Percentiles rank a stretch among this genome's conserved stretches.
Evolutionary conservation across 2,329 filamentous ascomycete species (phyloP).

Genomic region (Septoria petroselini): DNA sequence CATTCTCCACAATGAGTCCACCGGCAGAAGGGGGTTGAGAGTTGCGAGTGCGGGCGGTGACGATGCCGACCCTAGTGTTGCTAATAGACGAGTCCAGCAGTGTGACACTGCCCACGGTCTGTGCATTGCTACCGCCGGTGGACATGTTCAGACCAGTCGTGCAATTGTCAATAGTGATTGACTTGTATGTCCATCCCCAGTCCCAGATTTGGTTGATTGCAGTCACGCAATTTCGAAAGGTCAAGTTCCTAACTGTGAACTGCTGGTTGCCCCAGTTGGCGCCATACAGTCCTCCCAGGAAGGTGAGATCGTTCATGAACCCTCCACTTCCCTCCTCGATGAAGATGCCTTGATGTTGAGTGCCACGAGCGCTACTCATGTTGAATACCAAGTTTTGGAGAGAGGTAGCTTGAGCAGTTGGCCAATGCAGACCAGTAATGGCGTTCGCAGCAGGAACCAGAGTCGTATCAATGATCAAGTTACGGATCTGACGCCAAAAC

Average conservation of each 20-base stretch:
- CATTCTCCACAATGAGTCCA: slow-evolving; percentile 56
- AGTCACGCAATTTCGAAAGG: slow-evolving; percentile 51
- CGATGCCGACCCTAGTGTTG: slow-evolving; percentile 51
- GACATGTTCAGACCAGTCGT: slow-evolving; percentile 52
- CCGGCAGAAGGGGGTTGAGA: slow-evolving; percentile 47
- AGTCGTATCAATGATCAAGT: slow-evolving; percentile 62
- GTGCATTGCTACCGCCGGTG: slow-evolving; percentile 41
- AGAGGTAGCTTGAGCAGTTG: slow-evolving; percentile 46
- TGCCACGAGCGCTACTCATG: slow-evolving; percentile 46
- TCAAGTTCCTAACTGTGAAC: slow-evolving; percentile 55
- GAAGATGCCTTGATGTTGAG: slow-evolving; percentile 48
- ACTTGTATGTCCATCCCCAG: slow-evolving; percentile 54
- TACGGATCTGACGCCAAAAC: slow-evolving; percentile 64
- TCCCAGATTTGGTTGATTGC: slow-evolving; percentile 59
- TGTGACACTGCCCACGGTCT: slow-evolving; percentile 54
- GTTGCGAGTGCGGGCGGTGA: slow-evolving; percentile 46
- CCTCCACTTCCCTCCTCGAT: slow-evolving; percentile 46
- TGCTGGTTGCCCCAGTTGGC: slow-evolving; percentile 48
- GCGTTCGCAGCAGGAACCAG: slow-evolving; percentile 44
- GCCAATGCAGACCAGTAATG: slow-evolving; percentile 49
- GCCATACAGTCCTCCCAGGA: slow-evolving; percentile 45
- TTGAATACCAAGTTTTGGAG: slow-evolving; percentile 47
- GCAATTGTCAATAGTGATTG: slow-evolving; percentile 53
- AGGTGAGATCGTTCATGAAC: slow-evolving; percentile 47
- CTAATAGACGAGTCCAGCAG: slow-evolving; percentile 56